These are phyloP conservation scores for Berberis thunbergii DNA, from an alignment of 164 flowering plant species.

Conservation along the genomic window DNA sequence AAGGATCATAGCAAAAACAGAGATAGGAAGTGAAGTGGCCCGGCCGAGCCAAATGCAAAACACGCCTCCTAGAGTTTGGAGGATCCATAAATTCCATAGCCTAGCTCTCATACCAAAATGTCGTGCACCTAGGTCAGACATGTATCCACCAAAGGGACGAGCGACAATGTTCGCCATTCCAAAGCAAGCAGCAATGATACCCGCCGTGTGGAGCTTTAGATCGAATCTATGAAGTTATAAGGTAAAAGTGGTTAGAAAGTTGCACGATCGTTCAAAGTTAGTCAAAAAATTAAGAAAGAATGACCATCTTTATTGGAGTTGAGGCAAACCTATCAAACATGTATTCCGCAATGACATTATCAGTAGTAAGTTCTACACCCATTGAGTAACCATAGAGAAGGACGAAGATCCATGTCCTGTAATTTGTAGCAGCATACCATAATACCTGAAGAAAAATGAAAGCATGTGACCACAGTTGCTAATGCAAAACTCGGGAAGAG, in stretches of 20 bases:
- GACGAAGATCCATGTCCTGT: conserved; percentile 71
- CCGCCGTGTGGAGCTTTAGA: conserved; percentile 71
- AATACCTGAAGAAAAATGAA: conserved; percentile 33
- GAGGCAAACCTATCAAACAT: conserved; percentile 46
- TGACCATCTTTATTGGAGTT: neutral
- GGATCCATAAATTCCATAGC: conserved; percentile 62
- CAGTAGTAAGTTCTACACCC: conserved; percentile 63
- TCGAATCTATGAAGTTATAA: conserved; percentile 30
- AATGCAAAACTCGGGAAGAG: neutral
- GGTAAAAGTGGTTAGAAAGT: neutral
- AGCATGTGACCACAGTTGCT: neutral
- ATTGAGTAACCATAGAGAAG: conserved; percentile 69
- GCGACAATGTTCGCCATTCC: conserved; percentile 73
- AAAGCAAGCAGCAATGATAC: conserved; percentile 57
- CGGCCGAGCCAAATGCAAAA: conserved; percentile 71
- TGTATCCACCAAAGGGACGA: conserved; percentile 62
- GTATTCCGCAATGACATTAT: conserved; percentile 70
- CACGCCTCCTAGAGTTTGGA: conserved; percentile 62
- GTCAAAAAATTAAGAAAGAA: neutral
- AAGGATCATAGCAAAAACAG: conserved; percentile 51
- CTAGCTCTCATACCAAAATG: conserved; percentile 63
- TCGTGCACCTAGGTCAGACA: conserved; percentile 45
- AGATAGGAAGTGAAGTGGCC: conserved; percentile 44
- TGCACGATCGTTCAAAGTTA: neutral
- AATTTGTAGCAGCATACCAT: conserved; percentile 55